A percentile compares a stretch with the other conserved stretches of the same genome.
Evolutionary conservation across 192 early-diverging fungal genomes (phyloP).

Genomic region (Coemansia sp.): DNA sequence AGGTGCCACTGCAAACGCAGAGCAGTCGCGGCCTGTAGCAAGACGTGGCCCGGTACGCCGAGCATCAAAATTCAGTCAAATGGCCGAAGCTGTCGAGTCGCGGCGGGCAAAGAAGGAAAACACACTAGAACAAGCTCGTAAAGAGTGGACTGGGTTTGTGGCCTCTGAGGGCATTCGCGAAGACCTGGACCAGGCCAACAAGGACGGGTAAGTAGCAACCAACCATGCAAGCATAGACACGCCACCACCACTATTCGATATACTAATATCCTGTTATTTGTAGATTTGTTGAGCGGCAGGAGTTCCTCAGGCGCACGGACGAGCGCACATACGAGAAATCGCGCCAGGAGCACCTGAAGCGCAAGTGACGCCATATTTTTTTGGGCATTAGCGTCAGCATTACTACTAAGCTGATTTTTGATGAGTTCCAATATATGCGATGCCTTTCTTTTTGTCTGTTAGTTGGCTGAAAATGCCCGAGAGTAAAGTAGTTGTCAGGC

Average conservation of each 20-base stretch:
- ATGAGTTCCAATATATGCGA: neutral
- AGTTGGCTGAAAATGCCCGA: constrained; percentile 5
- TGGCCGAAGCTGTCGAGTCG: constrained; percentile 46
- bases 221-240: neutral
- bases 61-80: constrained; percentile 49
- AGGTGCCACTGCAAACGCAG: neutral
- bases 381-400: constrained; percentile 9
- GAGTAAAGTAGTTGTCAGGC: neutral
- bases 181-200: constrained; percentile 52
- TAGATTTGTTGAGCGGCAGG: constrained; percentile 49
- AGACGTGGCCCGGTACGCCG: constrained; percentile 17
- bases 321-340: constrained; percentile 41
- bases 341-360: constrained; percentile 10
- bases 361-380: constrained; percentile 16
- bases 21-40: neutral
- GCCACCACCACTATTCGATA: neutral
- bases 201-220: constrained; percentile 41
- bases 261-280: constrained; percentile 4
- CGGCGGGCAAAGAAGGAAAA: constrained; percentile 42
- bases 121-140: constrained; percentile 47
- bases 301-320: constrained; percentile 47
- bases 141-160: constrained; percentile 52
- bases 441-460: neutral
- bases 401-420: constrained; percentile 6
- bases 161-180: constrained; percentile 44